Percentiles rank a stretch among this genome's conserved stretches.
phyloP scores from a whole-genome alignment of 78 protist genomes.

The Dictyostelium brefeldianum region DNA sequence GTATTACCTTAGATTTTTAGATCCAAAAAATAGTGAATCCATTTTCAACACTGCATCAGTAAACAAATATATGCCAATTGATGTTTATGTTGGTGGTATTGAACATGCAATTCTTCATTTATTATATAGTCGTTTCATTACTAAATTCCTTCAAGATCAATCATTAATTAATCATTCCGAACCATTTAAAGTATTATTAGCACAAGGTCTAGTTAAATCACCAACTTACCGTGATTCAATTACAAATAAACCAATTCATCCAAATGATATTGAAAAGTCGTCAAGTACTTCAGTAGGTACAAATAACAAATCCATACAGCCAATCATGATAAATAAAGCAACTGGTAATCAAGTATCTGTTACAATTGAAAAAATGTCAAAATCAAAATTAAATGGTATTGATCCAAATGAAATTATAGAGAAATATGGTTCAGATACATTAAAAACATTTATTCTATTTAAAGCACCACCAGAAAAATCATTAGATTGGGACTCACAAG shows the following conservation, averaged over 20 bases:
- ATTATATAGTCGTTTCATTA: conserved; percentile 94
- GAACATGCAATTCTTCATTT: conserved; percentile 97
- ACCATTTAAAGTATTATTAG: conserved; percentile 86
- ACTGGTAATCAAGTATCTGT: conserved; percentile 10
- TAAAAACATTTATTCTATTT: conserved; percentile 85
- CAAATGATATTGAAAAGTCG: conserved; percentile 30
- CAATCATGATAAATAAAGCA: conserved; percentile 11
- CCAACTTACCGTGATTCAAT: conserved; percentile 53
- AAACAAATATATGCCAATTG: conserved; percentile 87
- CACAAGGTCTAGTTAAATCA: conserved; percentile 83
- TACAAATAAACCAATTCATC: conserved; percentile 52
- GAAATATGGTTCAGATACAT: conserved; percentile 77
- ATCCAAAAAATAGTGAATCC: conserved; percentile 49
- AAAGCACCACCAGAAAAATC: conserved; percentile 90
- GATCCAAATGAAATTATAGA: conserved; percentile 88
- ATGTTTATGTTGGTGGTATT: conserved; percentile 95
- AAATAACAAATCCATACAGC: background rate
- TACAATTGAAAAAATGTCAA: conserved; percentile 91
- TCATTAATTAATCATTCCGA: conserved; percentile 53
- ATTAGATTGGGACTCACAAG: conserved; percentile 90
- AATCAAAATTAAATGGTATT: conserved; percentile 93
- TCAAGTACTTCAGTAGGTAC: background rate
- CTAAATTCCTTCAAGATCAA: conserved; percentile 76
- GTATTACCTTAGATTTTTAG: conserved; percentile 89
- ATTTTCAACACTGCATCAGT: conserved; percentile 11